phyloP scores from a whole-genome alignment of 805 yeast genomes.

The Sugiyamaella boreocaroliniensis region DNA sequence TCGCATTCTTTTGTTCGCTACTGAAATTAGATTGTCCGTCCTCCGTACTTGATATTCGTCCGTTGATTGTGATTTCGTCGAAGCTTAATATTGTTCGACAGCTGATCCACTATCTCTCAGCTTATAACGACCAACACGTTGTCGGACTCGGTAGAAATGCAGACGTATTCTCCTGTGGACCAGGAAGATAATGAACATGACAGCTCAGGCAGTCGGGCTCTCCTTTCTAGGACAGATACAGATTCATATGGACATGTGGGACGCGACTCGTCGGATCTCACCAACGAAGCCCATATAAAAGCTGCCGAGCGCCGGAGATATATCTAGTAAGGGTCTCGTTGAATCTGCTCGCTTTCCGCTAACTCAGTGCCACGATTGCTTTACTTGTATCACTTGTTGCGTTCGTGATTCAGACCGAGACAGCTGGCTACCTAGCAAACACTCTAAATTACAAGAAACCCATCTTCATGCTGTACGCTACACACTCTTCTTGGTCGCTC shows the following conservation, averaged over 20 bases:
- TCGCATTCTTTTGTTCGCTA: too few relatives aligned
- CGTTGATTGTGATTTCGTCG: too few relatives aligned
- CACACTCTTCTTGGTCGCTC: slow-evolving; percentile 73
- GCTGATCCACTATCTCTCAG: background rate
- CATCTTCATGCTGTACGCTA: slow-evolving; percentile 48
- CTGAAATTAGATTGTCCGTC: too few relatives aligned
- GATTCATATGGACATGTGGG: background rate
- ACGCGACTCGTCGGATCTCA: background rate
- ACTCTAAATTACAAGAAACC: slow-evolving; percentile 59
- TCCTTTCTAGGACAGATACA: too few relatives aligned
- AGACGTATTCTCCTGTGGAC: background rate
- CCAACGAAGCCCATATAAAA: background rate
- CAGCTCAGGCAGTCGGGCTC: too few relatives aligned
- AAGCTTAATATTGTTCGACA: too few relatives aligned
- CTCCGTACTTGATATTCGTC: too few relatives aligned
- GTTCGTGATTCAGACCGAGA: slow-evolving; percentile 76
- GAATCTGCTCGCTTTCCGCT: background rate
- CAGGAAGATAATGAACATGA: background rate
- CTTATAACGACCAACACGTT: background rate
- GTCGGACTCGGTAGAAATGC: background rate
- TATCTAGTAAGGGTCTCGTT: background rate
- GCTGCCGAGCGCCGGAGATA: background rate
- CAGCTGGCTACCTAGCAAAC: slow-evolving; percentile 61
- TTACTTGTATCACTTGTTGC: slow-evolving; percentile 46
- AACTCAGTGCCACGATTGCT: slow-evolving; percentile 37